phyloP scores from a whole-genome alignment of 208 protist genomes.

The Balamuthia mandrillaris region DNA sequence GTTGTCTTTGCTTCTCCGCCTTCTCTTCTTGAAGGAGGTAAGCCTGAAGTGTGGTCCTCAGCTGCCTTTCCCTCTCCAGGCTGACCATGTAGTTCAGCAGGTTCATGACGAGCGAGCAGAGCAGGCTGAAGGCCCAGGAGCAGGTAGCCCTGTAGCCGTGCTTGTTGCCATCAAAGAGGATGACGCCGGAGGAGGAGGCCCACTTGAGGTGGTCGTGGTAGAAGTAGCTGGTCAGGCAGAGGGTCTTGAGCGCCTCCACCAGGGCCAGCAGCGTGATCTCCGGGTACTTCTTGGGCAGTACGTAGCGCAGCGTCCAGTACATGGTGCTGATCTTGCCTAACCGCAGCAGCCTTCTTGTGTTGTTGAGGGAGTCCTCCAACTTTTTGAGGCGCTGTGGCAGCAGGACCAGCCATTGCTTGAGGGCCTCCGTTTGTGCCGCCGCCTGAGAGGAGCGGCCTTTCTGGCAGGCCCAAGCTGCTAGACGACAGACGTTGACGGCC shows the following conservation, averaged over 20 bases:
- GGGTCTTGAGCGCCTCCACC: background rate
- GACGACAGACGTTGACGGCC: background rate
- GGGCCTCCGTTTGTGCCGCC: too few species aligned
- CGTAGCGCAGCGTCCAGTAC: background rate
- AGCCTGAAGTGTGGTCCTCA: too few species aligned
- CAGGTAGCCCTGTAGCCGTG: background rate
- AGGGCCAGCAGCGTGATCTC: background rate
- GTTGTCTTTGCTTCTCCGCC: background rate
- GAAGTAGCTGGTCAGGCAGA: background rate
- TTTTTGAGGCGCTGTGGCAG: background rate
- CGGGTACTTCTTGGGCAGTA: background rate
- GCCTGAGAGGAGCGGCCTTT: background rate
- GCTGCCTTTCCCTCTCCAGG: background rate
- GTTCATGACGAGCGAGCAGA: background rate
- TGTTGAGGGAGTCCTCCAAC: background rate
- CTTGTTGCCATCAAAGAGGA: background rate
- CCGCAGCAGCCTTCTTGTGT: background rate
- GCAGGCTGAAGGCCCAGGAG: background rate
- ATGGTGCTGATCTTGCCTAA: background rate
- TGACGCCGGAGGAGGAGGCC: background rate
- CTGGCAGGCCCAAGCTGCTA: background rate
- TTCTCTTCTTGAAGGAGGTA: slow-evolving; percentile 5
- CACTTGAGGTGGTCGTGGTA: background rate
- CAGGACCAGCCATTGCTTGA: too few species aligned
- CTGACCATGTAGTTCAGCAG: background rate